A percentile compares a stretch with the other conserved stretches of the same genome.
Conservation (phyloP, 2,329 filamentous ascomycete genomes). For the Cytospora schulzeri region DNA sequence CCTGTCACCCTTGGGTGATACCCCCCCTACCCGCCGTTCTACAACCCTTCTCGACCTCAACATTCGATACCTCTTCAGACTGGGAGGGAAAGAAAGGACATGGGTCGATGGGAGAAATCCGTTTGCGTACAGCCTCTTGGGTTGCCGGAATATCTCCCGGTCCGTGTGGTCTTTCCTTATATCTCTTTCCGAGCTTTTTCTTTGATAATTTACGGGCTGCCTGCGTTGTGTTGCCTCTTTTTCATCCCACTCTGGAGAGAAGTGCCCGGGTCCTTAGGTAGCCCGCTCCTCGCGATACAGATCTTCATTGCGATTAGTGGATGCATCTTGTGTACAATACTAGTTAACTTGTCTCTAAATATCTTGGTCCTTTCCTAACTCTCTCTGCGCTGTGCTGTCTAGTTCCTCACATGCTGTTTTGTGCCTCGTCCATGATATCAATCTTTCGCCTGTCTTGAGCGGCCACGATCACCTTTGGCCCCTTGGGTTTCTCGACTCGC, state of each 20-base stretch:
- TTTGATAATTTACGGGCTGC: conserved; percentile 29
- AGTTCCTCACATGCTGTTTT: neutral
- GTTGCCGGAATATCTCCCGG: conserved; percentile 18
- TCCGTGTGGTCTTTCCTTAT: conserved; percentile 25
- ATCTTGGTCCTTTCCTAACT: neutral
- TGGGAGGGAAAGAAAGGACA: conserved; percentile 12
- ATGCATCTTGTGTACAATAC: conserved; percentile 29
- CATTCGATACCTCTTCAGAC: conserved; percentile 6
- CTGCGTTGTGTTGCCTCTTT: conserved; percentile 26
- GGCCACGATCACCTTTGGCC: neutral
- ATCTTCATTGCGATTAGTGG: conserved; percentile 22
- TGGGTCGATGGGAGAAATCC: conserved; percentile 12
- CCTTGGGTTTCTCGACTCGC: too few relatives aligned
- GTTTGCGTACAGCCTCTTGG: conserved; percentile 25
- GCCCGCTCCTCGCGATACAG: conserved; percentile 22
- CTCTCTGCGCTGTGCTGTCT: neutral
- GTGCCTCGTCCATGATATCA: neutral
- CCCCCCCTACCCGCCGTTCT: conserved; percentile 8
- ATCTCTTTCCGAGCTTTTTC: conserved; percentile 28
- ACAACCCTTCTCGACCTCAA: neutral
- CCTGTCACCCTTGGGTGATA: conserved; percentile 8
- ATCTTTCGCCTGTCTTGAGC: neutral
- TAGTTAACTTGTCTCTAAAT: conserved; percentile 26
- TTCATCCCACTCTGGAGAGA: conserved; percentile 15
- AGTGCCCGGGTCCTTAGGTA: conserved; percentile 20